Conservation (phyloP, 805 yeast genomes). For the Metschnikowia cerradonensis region DNA sequence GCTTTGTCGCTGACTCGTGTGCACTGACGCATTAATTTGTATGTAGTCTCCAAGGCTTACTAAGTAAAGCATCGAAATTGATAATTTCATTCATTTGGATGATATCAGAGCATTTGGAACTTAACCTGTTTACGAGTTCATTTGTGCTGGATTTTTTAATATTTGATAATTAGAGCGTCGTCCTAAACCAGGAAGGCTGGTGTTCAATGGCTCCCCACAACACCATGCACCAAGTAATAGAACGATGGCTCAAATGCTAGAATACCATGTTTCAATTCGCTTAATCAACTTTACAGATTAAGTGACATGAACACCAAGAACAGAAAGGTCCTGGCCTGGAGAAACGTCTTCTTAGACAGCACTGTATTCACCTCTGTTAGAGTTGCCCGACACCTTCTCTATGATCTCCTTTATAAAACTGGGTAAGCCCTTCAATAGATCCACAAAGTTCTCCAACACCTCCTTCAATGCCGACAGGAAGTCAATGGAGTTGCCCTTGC, state of each 20-base stretch:
- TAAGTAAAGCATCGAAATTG: background rate
- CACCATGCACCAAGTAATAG: background rate
- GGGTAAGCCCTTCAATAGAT: constrained; percentile 57
- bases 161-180: background rate
- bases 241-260: background rate
- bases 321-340: background rate
- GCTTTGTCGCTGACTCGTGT: constrained; percentile 9
- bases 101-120: no score
- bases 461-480: constrained; percentile 71
- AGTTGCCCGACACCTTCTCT: constrained; percentile 57
- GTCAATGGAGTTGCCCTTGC: constrained; percentile 66
- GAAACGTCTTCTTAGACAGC: constrained; percentile 57
- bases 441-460: constrained; percentile 63
- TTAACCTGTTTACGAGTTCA: no score
- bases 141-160: background rate
- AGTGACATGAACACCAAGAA: background rate
- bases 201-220: background rate
- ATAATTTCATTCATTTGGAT: no score
- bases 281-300: background rate
- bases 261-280: background rate
- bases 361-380: constrained; percentile 82
- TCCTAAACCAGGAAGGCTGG: background rate
- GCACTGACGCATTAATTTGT: constrained; percentile 1
- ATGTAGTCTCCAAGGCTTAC: constrained; percentile 1
- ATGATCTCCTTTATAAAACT: constrained; percentile 64